Evolutionary conservation across 202 grass and related monocot species (phyloP).

Genomic region (Brachypodium distachyon): DNA sequence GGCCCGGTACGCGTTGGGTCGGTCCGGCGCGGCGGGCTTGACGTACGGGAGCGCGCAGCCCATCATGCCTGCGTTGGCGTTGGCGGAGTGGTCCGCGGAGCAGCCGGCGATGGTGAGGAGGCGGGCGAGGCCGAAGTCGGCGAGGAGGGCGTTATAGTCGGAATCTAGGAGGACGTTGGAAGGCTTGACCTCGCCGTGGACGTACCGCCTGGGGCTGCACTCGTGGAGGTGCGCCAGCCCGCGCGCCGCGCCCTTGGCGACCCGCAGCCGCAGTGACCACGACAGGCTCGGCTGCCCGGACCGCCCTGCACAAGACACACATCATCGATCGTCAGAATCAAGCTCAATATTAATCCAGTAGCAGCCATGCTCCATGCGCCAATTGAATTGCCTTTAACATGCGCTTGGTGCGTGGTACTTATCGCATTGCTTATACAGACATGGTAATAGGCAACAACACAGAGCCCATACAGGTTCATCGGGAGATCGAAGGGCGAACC

Average conservation of each 20-base stretch:
- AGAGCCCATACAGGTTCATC: no score
- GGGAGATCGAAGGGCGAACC: no score
- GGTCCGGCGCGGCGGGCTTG: slow-evolving; percentile 26
- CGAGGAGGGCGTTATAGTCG: slow-evolving; percentile 47
- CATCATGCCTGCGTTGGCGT: slow-evolving; percentile 16
- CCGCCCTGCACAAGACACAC: slow-evolving; percentile 35
- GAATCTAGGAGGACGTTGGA: slow-evolving; percentile 75
- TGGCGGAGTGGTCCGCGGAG: slow-evolving; percentile 5
- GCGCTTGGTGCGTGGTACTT: no score
- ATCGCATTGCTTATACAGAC: no score
- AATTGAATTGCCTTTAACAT: no score
- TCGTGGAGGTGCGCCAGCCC: slow-evolving; percentile 81
- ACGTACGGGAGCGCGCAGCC: slow-evolving; percentile 36
- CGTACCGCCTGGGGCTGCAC: slow-evolving; percentile 62
- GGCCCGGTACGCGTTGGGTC: slow-evolving; percentile 49
- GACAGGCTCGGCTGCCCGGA: slow-evolving; percentile 53
- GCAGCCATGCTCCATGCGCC: no score
- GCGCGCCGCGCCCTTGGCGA: slow-evolving; percentile 47
- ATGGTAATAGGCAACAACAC: no score
- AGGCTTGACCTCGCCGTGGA: slow-evolving; percentile 76
- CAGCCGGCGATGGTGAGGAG: slow-evolving; percentile 40
- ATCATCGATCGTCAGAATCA: no score
- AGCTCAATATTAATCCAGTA: no score
- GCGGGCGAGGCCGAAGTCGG: slow-evolving; percentile 69
- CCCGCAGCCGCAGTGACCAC: slow-evolving; percentile 47